Conservation (phyloP, 768 basidiomycete species). For the Multifurca ochricompacta region DNA sequence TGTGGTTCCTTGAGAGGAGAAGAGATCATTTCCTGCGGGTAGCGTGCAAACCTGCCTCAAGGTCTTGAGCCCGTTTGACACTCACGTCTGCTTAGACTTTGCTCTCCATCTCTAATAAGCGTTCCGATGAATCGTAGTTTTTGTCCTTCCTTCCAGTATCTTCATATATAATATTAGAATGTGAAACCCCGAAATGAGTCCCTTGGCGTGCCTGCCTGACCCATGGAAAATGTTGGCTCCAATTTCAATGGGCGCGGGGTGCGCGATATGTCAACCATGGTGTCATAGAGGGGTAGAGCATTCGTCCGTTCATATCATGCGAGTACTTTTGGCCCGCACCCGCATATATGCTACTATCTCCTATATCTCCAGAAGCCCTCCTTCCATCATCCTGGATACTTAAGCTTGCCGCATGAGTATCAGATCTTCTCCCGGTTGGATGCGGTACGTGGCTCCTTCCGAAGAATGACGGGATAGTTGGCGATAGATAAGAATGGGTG, state of each 20-base stretch:
- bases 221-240: not conserved
- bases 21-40: not conserved
- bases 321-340: not conserved
- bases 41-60: not conserved
- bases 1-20: not conserved
- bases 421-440: conserved; percentile 3
- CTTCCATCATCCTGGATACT: not conserved
- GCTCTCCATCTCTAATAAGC: not conserved
- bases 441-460: conserved; percentile 3
- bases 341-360: conserved; percentile 11
- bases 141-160: not conserved
- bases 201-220: not conserved
- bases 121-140: not conserved
- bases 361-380: not conserved
- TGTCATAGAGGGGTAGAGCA: not conserved
- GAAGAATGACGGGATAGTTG: conserved; percentile 9
- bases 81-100: not conserved
- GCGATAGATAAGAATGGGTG: not conserved
- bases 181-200: not conserved
- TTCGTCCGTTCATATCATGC: not conserved
- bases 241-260: not conserved
- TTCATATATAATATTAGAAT: conserved; percentile 1
- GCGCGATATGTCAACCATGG: not conserved
- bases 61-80: not conserved
- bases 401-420: not conserved